Base-by-base conservation (phyloP, 768 basidiomycete species). In the Psilocybe sp. region DNA sequence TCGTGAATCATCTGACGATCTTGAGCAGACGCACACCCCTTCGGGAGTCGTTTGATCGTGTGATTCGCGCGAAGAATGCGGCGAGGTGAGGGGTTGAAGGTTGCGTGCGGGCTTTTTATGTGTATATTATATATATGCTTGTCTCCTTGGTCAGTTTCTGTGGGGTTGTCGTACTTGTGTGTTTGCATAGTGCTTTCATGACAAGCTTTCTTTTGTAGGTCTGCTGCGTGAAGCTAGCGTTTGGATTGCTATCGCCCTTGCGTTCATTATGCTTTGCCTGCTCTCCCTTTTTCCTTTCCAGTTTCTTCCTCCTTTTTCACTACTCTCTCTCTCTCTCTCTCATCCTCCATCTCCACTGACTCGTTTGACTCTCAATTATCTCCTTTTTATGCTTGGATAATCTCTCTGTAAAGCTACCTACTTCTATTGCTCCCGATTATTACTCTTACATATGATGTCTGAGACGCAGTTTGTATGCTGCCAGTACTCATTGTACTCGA, bases 1-100 rank as follows among this genome's bases (percentile, higher is more conserved):
- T 87, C 53, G 78, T 72, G 56, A 80, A 84, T 50, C 89, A 91
- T 51, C 70, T 89, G 64, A 85, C 85, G 15, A 78, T 87, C 41
- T 69, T 89, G 31, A 71, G 77, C 14, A 75, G 82, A 64, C 76
- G 84, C 44, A 81, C 77, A 44, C 87, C 89, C 18, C 69, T 90
- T 49, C 74, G 78, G 57, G 88, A 88, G 63, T 81, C 84, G 18
- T 82, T 81, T 58, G 87, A 89, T 50, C 76, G 85, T 45, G 81
- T 88, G 34, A 71, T 77, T 49, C 66, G 71, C 38, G 85, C 83
- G 20, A 86, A 82, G 70, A 64, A 60, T 48, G 54, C 49, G 33
- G 46, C 38, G 37, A 36, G 46, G 7, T 41, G 40, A 33, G 20
- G 13, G 5, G 7, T 12, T 8, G 36, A 15, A 9, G 38, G 3